Evolutionary conservation across 2,329 filamentous ascomycete genomes (phyloP).

Genomic region (Phialophora verrucosa): DNA sequence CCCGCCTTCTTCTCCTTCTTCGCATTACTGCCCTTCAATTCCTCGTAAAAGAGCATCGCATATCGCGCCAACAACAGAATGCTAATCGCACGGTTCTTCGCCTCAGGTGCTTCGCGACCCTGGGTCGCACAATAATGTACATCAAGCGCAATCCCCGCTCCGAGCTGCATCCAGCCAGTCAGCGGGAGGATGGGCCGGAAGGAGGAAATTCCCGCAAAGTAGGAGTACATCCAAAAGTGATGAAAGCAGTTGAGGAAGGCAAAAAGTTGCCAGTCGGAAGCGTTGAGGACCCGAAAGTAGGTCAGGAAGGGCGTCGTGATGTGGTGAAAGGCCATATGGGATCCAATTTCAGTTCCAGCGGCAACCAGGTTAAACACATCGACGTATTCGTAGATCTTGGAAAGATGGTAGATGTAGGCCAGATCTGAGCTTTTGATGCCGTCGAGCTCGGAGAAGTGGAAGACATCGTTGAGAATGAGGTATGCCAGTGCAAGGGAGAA

Average conservation of each 20-base stretch:
- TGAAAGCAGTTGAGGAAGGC: constrained; percentile 42
- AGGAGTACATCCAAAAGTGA: constrained; percentile 44
- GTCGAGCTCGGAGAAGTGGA: constrained; percentile 13
- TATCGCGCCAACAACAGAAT: constrained; percentile 26
- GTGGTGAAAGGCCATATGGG: constrained; percentile 44
- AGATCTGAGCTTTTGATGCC: constrained; percentile 18
- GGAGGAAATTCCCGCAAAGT: constrained; percentile 41
- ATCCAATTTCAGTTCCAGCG: constrained; percentile 38
- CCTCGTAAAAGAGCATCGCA: constrained; percentile 29
- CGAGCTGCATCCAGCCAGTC: constrained; percentile 38
- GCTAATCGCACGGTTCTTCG: constrained; percentile 21
- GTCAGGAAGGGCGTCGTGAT: constrained; percentile 44
- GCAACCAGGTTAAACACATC: constrained; percentile 44
- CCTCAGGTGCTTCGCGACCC: constrained; percentile 17
- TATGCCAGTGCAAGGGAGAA: constrained; percentile 31
- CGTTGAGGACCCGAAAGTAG: constrained; percentile 38
- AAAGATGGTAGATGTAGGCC: constrained; percentile 41
- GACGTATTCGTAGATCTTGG: constrained; percentile 45
- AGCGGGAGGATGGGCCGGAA: constrained; percentile 35
- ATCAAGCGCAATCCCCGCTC: constrained; percentile 36
- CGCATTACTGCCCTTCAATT: constrained; percentile 20
- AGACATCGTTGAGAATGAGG: constrained; percentile 24
- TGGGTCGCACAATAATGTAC: constrained; percentile 21
- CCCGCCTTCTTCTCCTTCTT: constrained; percentile 14
- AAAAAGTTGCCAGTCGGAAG: constrained; percentile 41